Base-by-base conservation (phyloP, 2,329 filamentous ascomycete genomes). In the Penicillium sp. region DNA sequence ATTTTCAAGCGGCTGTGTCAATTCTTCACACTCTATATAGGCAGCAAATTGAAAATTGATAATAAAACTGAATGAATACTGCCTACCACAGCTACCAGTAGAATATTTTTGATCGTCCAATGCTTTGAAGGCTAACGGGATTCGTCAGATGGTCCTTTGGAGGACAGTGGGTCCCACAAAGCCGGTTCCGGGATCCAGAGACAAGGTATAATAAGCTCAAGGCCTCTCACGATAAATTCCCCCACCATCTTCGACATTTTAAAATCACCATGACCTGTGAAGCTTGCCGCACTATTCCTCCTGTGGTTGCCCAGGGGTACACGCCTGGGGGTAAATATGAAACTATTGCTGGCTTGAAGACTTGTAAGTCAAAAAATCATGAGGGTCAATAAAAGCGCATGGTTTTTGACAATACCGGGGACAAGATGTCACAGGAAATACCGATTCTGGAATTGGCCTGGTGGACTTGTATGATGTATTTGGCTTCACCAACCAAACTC, bases 381-480 rank as follows among this genome's bases (percentile, higher is more conserved):
- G 7, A 11, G n/a, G 21, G 7, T 23, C 21, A 76, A 80, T 64
- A 84, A 83, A 66, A 82, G 81, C 9, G 83, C 78, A 79, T 25
- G n/a, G n/a, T 16, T 35, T 21, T n/a, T 19, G 14, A 54, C 4
- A 33, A 31, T 23, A 9, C 11, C 13, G 3, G 16, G 9, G 2
- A 5, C 6, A 48, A 67, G 68, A 74, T 53, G 58, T 62, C 9
- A 57, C 66, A 76, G 82, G 85, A 59, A 75, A 81, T 77, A 80
- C 83, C 5, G 76, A 76, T 31, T 77, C 77, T 64, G 75, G 82
- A 29, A 80, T 80, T 26, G 88, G 83, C 51, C 80, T 90, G 55
- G 73, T 90, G 55, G 73, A 81, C 61, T 81, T 89, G 69, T 87
- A 78, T 71, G 88, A 90, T 73, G 88, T 89, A 71, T 89, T 89